Evolutionary conservation across 805 yeast species (phyloP).

Genomic region (Kodamaea hsintzibuensis): DNA sequence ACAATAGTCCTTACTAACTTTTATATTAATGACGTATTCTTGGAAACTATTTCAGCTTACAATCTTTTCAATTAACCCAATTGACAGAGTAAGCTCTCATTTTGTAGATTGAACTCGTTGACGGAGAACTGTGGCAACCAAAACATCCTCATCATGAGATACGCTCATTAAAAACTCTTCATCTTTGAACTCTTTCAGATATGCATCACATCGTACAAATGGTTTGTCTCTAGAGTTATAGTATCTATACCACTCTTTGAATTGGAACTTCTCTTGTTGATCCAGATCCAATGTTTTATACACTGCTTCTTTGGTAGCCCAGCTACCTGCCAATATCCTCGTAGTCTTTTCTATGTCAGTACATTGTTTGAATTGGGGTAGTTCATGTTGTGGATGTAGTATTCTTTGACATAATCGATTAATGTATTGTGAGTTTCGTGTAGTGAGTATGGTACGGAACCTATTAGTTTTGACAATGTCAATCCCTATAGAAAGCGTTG

Average conservation of each 20-base stretch:
- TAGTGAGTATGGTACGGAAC: slow-evolving; percentile 42
- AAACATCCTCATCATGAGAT: slow-evolving; percentile 65
- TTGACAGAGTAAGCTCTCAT: too few species aligned
- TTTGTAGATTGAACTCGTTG: background rate
- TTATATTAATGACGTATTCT: too few species aligned
- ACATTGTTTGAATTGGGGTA: slow-evolving; percentile 27
- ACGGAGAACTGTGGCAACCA: slow-evolving; percentile 54
- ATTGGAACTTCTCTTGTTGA: slow-evolving; percentile 54
- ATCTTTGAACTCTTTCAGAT: slow-evolving; percentile 17
- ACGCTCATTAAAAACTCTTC: slow-evolving; percentile 57
- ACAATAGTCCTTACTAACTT: too few species aligned
- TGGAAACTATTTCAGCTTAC: too few species aligned
- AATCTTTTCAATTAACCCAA: too few species aligned
- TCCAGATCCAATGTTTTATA: slow-evolving; percentile 54
- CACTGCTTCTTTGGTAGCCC: slow-evolving; percentile 79
- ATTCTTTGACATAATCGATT: slow-evolving; percentile 46
- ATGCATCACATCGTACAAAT: slow-evolving; percentile 30
- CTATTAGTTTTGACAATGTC: slow-evolving; percentile 54
- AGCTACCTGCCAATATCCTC: slow-evolving; percentile 50
- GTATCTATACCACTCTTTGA: slow-evolving; percentile 59
- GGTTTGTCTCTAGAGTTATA: slow-evolving; percentile 48
- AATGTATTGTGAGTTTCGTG: slow-evolving; percentile 32
- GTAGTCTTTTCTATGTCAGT: slow-evolving; percentile 25
- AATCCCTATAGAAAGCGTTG: slow-evolving; percentile 43
- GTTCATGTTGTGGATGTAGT: slow-evolving; percentile 50